Conservation (phyloP, 164 flowering plant species). For the Platanus orientalis region DNA sequence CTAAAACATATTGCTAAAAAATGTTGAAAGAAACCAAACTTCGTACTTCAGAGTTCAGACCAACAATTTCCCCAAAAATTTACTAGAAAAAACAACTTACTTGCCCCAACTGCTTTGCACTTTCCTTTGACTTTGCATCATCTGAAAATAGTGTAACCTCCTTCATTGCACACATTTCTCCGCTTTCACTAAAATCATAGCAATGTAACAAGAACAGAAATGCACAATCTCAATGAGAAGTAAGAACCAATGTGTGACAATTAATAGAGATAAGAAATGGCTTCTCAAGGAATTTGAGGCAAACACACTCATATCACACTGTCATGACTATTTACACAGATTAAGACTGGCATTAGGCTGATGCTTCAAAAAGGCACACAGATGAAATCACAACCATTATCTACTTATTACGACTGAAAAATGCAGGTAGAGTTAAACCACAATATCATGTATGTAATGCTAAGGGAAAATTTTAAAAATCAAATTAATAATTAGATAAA, state of each 20-base stretch:
- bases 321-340: too few species aligned
- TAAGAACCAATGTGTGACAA: background rate
- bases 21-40: background rate
- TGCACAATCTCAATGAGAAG: background rate
- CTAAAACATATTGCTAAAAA: background rate
- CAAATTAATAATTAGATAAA: background rate
- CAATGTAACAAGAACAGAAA: slow-evolving; percentile 5
- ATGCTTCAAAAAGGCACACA: too few species aligned
- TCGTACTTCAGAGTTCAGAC: background rate
- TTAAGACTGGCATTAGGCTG: too few species aligned
- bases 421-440: background rate
- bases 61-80: background rate
- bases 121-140: slow-evolving; percentile 93
- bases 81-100: slow-evolving; percentile 30
- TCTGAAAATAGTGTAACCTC: slow-evolving; percentile 88
- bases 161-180: slow-evolving; percentile 99
- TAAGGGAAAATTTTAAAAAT: too few species aligned
- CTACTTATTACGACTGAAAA: background rate
- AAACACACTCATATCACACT: too few species aligned
- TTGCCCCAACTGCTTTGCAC: slow-evolving; percentile 89
- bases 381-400: too few species aligned
- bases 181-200: slow-evolving; percentile 62
- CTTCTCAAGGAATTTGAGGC: background rate
- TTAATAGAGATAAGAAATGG: too few species aligned
- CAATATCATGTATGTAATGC: background rate